phyloP scores from a whole-genome alignment of 2,329 filamentous ascomycete genomes.

The Karstenula rhodostoma region DNA sequence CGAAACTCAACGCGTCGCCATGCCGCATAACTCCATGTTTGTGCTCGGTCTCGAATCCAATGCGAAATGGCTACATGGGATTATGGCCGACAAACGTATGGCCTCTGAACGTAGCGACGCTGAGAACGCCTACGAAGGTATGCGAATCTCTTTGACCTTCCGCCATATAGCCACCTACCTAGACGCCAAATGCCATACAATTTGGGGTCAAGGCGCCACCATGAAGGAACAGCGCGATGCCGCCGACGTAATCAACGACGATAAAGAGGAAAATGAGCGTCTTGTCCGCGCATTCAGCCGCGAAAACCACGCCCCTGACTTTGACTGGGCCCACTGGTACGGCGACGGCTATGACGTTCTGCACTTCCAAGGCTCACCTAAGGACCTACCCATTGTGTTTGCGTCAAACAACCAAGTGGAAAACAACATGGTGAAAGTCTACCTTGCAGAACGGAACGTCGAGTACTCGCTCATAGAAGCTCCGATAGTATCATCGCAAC shows the following conservation, averaged over 20 bases:
- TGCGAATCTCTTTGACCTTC: constrained; percentile 92
- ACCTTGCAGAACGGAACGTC: constrained; percentile 37
- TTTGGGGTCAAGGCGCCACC: constrained; percentile 93
- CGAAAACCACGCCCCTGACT: constrained; percentile 77
- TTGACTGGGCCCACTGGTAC: constrained; percentile 79
- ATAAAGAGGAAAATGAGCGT: constrained; percentile 68
- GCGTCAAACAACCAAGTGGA: constrained; percentile 39
- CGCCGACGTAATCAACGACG: constrained; percentile 71
- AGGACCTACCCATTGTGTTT: constrained; percentile 51
- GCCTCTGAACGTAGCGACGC: constrained; percentile 70
- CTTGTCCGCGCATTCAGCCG: constrained; percentile 82
- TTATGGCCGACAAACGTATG: constrained; percentile 83
- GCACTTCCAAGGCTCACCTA: constrained; percentile 57
- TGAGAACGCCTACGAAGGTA: constrained; percentile 76
- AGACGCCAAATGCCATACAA: constrained; percentile 66
- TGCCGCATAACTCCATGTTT: constrained; percentile 91
- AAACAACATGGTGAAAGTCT: constrained; percentile 44
- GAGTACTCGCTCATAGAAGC: constrained; percentile 27
- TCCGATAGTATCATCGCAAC: constrained; percentile 28
- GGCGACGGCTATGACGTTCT: constrained; percentile 85
- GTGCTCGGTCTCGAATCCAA: constrained; percentile 84
- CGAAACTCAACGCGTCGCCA: constrained; percentile 69
- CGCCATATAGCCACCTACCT: constrained; percentile 88
- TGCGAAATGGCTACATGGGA: constrained; percentile 88
- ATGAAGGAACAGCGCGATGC: constrained; percentile 71